Percentiles rank a stretch among this genome's conserved stretches.
Conservation (phyloP, 352 stramenopile genomes). For the Aphanomyces astaci region DNA sequence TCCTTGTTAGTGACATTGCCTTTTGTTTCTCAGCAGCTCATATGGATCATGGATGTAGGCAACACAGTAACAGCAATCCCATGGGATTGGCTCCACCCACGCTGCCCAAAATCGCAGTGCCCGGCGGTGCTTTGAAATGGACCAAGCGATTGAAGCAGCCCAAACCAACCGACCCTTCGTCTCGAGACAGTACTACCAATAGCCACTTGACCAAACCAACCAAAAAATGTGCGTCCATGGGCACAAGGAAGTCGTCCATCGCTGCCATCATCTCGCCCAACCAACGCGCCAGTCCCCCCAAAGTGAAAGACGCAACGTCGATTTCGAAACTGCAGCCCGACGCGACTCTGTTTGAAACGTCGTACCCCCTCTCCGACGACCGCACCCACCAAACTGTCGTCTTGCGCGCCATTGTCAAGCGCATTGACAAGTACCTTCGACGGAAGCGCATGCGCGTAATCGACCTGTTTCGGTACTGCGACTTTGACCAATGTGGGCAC, state of each 20-base stretch:
- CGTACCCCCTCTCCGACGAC: slow-evolving; percentile 43
- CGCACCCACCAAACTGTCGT: slow-evolving; percentile 59
- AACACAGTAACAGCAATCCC: background rate
- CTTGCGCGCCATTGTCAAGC: slow-evolving; percentile 65
- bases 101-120: slow-evolving; percentile 16
- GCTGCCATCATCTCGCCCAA: background rate
- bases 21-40: no score
- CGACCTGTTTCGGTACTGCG: slow-evolving; percentile 80
- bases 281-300: slow-evolving; percentile 11
- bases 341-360: background rate
- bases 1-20: background rate
- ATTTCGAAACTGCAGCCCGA: slow-evolving; percentile 33
- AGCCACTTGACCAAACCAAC: background rate
- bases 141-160: slow-evolving; percentile 4
- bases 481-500: slow-evolving; percentile 65
- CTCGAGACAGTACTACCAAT: no score
- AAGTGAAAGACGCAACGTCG: background rate
- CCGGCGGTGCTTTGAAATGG: slow-evolving; percentile 7
- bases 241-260: no score
- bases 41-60: no score
- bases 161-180: background rate
- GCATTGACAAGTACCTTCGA: slow-evolving; percentile 80
- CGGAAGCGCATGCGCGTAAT: slow-evolving; percentile 76
- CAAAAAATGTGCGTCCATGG: no score
- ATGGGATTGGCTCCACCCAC: background rate